Percentiles rank a stretch among this genome's conserved stretches.
phyloP scores from a whole-genome alignment of 2,329 filamentous ascomycete genomes.

The Cordyceps fumosorosea region DNA sequence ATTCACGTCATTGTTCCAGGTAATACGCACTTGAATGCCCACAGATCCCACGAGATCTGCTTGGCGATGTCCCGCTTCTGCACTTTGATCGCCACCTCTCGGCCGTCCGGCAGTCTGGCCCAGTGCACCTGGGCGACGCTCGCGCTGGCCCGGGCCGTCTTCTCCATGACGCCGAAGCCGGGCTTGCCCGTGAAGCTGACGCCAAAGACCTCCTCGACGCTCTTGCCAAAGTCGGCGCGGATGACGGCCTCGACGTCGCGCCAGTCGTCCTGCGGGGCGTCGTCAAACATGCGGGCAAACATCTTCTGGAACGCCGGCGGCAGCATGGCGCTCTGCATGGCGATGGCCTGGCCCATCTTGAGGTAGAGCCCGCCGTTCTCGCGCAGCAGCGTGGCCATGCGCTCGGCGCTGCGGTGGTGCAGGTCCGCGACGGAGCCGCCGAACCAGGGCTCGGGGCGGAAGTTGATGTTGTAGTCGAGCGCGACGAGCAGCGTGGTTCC shows the following conservation, averaged over 20 bases:
- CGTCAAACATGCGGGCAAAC: conserved; percentile 96
- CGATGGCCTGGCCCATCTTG: conserved; percentile 97
- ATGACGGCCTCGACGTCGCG: conserved; percentile 79
- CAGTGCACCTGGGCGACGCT: conserved; percentile 97
- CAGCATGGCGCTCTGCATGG: conserved; percentile 92
- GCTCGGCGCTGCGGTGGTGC: conserved; percentile 76
- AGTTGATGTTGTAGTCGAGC: conserved; percentile 95
- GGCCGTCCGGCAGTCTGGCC: conserved; percentile 77
- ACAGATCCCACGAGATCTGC: conserved; percentile 91
- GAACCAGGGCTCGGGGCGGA: conserved; percentile 68
- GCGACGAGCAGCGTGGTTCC: conserved; percentile 72
- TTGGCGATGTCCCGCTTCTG: conserved; percentile 91
- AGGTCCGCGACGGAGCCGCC: conserved; percentile 69
- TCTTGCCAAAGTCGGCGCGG: conserved; percentile 78
- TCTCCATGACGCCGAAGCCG: conserved; percentile 58
- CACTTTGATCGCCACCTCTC: conserved; percentile 91
- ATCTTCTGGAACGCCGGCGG: conserved; percentile 94
- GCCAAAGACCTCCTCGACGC: conserved; percentile 85
- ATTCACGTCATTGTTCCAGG: background rate
- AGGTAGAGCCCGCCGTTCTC: conserved; percentile 89
- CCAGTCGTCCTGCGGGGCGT: conserved; percentile 91
- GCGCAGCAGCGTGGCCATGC: conserved; percentile 73
- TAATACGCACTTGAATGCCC: conserved; percentile 77
- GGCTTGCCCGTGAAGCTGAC: conserved; percentile 71
- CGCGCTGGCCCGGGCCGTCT: conserved; percentile 63